A percentile compares a stretch with the other conserved stretches of the same genome.
phyloP scores from a whole-genome alignment of 2,329 filamentous ascomycete species.

The Diaporthe ilicicola region DNA sequence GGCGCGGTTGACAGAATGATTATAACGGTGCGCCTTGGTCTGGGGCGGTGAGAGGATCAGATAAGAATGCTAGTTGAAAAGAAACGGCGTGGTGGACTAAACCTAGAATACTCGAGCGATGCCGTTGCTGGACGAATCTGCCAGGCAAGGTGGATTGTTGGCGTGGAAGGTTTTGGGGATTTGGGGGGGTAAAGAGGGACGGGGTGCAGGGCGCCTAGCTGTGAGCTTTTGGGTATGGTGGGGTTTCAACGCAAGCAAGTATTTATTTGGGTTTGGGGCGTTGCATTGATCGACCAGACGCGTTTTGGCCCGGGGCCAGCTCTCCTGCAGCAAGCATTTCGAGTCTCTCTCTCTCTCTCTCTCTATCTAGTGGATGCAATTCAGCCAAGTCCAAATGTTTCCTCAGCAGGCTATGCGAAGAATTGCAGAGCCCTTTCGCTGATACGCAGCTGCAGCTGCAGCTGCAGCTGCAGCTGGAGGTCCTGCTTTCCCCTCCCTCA shows the following conservation, averaged over 20 bases:
- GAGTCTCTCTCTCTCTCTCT: neutral
- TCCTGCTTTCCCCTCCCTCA: neutral
- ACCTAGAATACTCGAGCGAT: slow-evolving; percentile 16
- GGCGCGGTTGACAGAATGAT: neutral
- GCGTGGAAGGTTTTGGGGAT: slow-evolving; percentile 17
- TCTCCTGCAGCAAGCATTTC: neutral
- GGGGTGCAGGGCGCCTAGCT: neutral
- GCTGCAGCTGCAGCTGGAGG: neutral
- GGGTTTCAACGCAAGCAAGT: slow-evolving; percentile 26
- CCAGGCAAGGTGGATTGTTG: slow-evolving; percentile 17
- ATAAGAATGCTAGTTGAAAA: neutral
- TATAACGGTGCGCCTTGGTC: slow-evolving; percentile 9
- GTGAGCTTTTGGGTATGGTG: slow-evolving; percentile 29
- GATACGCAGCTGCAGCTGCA: neutral
- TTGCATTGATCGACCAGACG: slow-evolving; percentile 23
- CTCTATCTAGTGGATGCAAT: neutral
- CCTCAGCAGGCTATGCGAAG: no score
- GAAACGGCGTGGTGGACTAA: slow-evolving; percentile 6
- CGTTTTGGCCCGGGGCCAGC: slow-evolving; percentile 1
- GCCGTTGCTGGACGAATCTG: slow-evolving; percentile 10
- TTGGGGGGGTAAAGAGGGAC: slow-evolving; percentile 10
- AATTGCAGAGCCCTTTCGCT: neutral
- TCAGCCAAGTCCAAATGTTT: neutral
- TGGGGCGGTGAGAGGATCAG: slow-evolving; percentile 14
- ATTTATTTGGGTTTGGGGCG: slow-evolving; percentile 22